Evolutionary conservation across 306 rosid species (phyloP).

Genomic region (Rosa multiflora): DNA sequence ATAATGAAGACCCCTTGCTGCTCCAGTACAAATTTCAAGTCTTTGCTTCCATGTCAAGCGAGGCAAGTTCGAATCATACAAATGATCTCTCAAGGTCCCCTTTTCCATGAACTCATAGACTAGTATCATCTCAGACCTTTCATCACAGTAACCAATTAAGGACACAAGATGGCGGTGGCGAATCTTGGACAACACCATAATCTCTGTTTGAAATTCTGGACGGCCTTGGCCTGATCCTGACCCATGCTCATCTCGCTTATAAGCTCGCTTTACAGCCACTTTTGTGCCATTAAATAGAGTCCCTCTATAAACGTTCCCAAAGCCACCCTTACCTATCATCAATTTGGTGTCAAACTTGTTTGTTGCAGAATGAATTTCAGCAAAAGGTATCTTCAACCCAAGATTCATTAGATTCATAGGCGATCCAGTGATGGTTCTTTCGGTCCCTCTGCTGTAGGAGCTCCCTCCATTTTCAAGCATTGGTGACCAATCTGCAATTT

Average conservation of each 20-base stretch:
- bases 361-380: slow-evolving; percentile 39
- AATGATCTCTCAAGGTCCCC: slow-evolving; percentile 50
- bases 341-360: slow-evolving; percentile 35
- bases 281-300: slow-evolving; percentile 28
- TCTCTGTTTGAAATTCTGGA: slow-evolving; percentile 50
- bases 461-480: slow-evolving; percentile 36
- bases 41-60: slow-evolving; percentile 52
- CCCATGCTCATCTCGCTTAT: neutral
- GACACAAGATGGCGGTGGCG: slow-evolving; percentile 51
- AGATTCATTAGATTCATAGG: slow-evolving; percentile 38
- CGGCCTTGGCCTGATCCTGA: slow-evolving; percentile 47
- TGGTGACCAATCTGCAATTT: slow-evolving; percentile 36
- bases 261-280: slow-evolving; percentile 46
- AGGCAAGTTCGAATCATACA: slow-evolving; percentile 34
- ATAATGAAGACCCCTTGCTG: slow-evolving; percentile 54
- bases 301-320: slow-evolving; percentile 49
- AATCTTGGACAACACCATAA: slow-evolving; percentile 47
- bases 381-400: slow-evolving; percentile 37
- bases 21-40: slow-evolving; percentile 56
- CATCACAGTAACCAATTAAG: slow-evolving; percentile 55
- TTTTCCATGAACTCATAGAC: slow-evolving; percentile 59
- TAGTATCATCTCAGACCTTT: slow-evolving; percentile 51
- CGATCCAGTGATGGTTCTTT: slow-evolving; percentile 11
- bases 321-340: slow-evolving; percentile 47
- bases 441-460: slow-evolving; percentile 19